Evolutionary conservation across 306 rosid species (phyloP).

Genomic region (Amphicarpaea edgeworthii): DNA sequence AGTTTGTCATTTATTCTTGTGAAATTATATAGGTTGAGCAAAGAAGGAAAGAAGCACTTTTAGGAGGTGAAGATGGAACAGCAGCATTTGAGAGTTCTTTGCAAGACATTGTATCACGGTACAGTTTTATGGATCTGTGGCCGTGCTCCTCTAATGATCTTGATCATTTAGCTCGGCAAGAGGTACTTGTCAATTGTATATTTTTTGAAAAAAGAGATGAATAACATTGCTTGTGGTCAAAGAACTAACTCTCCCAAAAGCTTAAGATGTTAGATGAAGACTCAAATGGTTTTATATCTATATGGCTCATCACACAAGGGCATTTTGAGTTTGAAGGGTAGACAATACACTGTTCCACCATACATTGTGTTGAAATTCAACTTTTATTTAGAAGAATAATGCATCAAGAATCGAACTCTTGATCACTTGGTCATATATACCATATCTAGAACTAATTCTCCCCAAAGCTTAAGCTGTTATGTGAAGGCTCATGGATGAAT

Average conservation of each 20-base stretch:
- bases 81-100: conserved; percentile 71
- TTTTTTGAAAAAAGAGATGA: background rate
- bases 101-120: conserved; percentile 89
- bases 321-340: background rate
- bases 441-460: background rate
- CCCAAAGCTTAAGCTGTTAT: background rate
- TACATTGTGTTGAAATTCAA: background rate
- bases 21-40: conserved; percentile 76
- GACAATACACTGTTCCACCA: background rate
- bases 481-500: background rate
- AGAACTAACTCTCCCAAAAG: background rate
- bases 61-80: conserved; percentile 73
- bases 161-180: conserved; percentile 82
- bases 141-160: conserved; percentile 86
- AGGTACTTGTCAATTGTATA: conserved; percentile 61
- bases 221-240: conserved; percentile 14
- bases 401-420: background rate
- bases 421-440: background rate
- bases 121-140: conserved; percentile 96
- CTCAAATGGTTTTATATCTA: conserved; percentile 1
- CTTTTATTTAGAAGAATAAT: background rate
- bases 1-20: conserved; percentile 28
- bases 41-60: conserved; percentile 86
- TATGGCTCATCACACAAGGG: background rate
- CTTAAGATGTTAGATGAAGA: background rate